Conservation (phyloP, 768 basidiomycete genomes). For the Ephemerocybe angulata region DNA sequence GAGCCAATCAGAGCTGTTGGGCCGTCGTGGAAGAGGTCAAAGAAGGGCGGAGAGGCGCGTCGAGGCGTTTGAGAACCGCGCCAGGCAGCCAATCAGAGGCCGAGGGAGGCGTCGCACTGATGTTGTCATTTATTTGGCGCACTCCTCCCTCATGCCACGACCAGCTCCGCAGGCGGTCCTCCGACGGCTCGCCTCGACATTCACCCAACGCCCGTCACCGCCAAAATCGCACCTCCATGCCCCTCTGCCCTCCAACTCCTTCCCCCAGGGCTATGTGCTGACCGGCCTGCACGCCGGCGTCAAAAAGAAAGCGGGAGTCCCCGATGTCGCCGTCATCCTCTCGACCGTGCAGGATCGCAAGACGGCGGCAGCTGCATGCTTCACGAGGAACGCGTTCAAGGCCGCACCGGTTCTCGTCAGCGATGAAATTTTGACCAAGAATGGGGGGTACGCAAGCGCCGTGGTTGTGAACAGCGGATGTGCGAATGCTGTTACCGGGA, state of each 20-base stretch:
- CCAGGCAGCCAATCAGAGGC: no score
- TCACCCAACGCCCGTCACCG: conserved; percentile 41
- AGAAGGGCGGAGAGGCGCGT: no score
- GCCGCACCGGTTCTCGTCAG: conserved; percentile 93
- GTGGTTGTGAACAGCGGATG: conserved; percentile 96
- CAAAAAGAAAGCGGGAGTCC: conserved; percentile 69
- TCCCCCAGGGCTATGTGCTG: conserved; percentile 75
- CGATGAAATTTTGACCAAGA: conserved; percentile 65
- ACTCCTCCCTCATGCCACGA: no score
- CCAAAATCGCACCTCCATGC: conserved; percentile 63
- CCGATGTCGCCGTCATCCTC: conserved; percentile 82
- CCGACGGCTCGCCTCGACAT: conserved; percentile 50
- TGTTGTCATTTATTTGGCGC: no score
- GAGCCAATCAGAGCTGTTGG: no score
- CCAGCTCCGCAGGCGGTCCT: no score
- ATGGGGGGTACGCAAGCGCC: conserved; percentile 67
- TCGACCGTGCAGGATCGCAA: conserved; percentile 61
- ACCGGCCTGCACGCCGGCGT: conserved; percentile 80
- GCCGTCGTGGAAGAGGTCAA: no score
- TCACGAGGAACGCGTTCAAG: conserved; percentile 95
- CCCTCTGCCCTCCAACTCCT: conserved; percentile 50
- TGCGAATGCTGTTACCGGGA: conserved; percentile 96
- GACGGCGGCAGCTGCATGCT: conserved; percentile 82
- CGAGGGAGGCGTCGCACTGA: no score
- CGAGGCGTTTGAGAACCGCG: no score